A percentile compares a stretch with the other conserved stretches of the same genome.
These are phyloP conservation scores for Psilocybe cyanescens DNA, from an alignment of 768 basidiomycete genomes.

Conservation along the genomic window DNA sequence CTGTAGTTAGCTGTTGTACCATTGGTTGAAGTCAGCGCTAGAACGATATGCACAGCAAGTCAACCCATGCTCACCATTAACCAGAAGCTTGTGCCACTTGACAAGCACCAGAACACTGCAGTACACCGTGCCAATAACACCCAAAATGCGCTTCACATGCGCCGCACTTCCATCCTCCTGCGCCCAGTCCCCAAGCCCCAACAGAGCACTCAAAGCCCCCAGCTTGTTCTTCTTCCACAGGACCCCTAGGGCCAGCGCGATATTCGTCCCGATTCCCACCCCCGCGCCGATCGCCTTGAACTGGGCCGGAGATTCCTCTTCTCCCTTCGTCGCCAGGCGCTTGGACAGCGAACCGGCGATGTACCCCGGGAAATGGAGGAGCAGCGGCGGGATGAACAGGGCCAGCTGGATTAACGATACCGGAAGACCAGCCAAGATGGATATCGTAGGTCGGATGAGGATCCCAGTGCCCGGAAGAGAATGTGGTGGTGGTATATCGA, in stretches of 20 bases:
- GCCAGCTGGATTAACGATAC: slow-evolving; percentile 38
- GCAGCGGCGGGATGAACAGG: slow-evolving; percentile 45
- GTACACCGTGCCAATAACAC: slow-evolving; percentile 27
- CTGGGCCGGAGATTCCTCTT: slow-evolving; percentile 73
- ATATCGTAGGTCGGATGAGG: slow-evolving; percentile 29
- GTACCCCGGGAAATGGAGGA: slow-evolving; percentile 65
- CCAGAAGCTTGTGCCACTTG: slow-evolving; percentile 49
- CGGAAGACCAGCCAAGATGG: slow-evolving; percentile 41
- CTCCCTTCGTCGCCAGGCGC: slow-evolving; percentile 47
- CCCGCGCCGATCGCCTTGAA: slow-evolving; percentile 69
- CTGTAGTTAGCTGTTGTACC: slow-evolving; percentile 33
- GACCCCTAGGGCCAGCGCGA: slow-evolving; percentile 24
- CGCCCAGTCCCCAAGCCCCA: slow-evolving; percentile 8
- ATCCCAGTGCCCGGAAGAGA: slow-evolving; percentile 28
- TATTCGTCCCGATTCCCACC: slow-evolving; percentile 38
- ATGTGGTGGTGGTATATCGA: slow-evolving; percentile 23
- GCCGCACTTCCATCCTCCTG: slow-evolving; percentile 4
- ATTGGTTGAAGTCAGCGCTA: neutral
- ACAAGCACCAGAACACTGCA: slow-evolving; percentile 37
- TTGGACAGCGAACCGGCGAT: slow-evolving; percentile 46
- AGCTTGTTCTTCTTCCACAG: slow-evolving; percentile 24
- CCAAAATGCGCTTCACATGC: slow-evolving; percentile 15
- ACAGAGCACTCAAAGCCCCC: slow-evolving; percentile 10
- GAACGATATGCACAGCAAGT: neutral
- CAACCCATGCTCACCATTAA: slow-evolving; percentile 28